These are phyloP conservation scores for Gracilariopsis chorda DNA, from an alignment of 23 red algal genomes.

Conservation along the genomic window DNA sequence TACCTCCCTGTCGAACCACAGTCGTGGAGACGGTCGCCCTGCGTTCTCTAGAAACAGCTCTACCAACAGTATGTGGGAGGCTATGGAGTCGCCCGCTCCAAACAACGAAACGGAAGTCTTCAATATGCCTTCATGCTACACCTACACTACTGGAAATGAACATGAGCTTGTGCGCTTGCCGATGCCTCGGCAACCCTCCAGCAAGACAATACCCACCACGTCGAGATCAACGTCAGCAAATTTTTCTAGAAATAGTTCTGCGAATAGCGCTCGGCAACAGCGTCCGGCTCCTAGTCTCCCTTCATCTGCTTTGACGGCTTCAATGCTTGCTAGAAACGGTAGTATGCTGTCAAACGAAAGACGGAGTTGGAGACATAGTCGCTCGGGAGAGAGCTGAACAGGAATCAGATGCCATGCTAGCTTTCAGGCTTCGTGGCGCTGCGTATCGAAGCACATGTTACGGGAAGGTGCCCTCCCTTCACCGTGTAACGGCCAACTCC, in stretches of 20 bases:
- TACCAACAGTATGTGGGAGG: neutral
- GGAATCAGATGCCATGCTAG: neutral
- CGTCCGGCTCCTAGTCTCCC: neutral
- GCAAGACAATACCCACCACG: neutral
- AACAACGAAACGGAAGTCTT: neutral
- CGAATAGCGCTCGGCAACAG: neutral
- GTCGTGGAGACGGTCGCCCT: neutral
- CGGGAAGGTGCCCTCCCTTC: too few relatives aligned
- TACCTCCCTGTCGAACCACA: neutral
- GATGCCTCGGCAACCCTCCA: neutral
- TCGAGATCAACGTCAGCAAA: neutral
- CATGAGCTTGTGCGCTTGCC: neutral
- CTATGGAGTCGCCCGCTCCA: neutral
- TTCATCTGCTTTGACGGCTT: neutral
- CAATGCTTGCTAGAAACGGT: neutral
- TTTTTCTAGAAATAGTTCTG: neutral
- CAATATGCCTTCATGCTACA: conserved; percentile 14
- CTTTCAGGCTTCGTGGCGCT: too few relatives aligned
- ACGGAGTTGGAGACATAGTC: neutral
- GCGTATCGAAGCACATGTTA: too few relatives aligned
- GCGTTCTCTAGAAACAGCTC: neutral
- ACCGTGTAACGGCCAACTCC: too few relatives aligned
- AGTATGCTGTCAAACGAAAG: neutral
- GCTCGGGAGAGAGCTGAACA: neutral
- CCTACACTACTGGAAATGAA: neutral